Percentiles rank a stretch among this genome's conserved stretches.
Conservation (phyloP, 1,284 basidiomycete species). For the Phellopilus nigrolimitatus region DNA sequence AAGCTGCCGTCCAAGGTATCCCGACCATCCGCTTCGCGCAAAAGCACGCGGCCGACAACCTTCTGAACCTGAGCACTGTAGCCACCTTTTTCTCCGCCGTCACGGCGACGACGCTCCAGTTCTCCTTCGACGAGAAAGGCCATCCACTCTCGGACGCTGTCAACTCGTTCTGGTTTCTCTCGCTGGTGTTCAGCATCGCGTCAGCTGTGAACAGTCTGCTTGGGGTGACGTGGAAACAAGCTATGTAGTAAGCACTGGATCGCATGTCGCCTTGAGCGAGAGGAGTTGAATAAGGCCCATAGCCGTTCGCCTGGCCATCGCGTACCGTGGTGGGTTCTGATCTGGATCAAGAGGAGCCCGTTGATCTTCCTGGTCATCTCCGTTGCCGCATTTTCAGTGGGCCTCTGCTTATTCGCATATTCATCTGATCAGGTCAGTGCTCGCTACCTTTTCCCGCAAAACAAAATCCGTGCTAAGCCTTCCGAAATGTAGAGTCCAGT, state of each 20-base stretch:
- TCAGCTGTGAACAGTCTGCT: slow-evolving; percentile 71
- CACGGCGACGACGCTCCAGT: slow-evolving; percentile 67
- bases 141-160: slow-evolving; percentile 43
- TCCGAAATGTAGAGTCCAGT: slow-evolving; percentile 40
- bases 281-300: slow-evolving; percentile 11
- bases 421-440: slow-evolving; percentile 51
- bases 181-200: slow-evolving; percentile 70
- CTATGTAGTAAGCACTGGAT: slow-evolving; percentile 60
- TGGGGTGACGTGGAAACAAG: slow-evolving; percentile 71
- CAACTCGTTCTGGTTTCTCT: slow-evolving; percentile 70
- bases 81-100: slow-evolving; percentile 77
- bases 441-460: slow-evolving; percentile 8
- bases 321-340: slow-evolving; percentile 77
- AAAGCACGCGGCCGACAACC: slow-evolving; percentile 62
- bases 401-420: slow-evolving; percentile 62
- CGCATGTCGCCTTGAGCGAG: slow-evolving; percentile 10
- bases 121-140: slow-evolving; percentile 43
- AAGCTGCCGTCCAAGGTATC: slow-evolving; percentile 41
- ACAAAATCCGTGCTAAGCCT: not conserved
- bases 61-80: slow-evolving; percentile 49
- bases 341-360: slow-evolving; percentile 77
- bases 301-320: slow-evolving; percentile 56
- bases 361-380: slow-evolving; percentile 69
- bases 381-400: slow-evolving; percentile 67
- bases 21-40: slow-evolving; percentile 72